A percentile compares a stretch with the other conserved stretches of the same genome.
These are phyloP conservation scores for Claviceps africana DNA, from an alignment of 2,329 filamentous ascomycete species.

Conservation along the genomic window DNA sequence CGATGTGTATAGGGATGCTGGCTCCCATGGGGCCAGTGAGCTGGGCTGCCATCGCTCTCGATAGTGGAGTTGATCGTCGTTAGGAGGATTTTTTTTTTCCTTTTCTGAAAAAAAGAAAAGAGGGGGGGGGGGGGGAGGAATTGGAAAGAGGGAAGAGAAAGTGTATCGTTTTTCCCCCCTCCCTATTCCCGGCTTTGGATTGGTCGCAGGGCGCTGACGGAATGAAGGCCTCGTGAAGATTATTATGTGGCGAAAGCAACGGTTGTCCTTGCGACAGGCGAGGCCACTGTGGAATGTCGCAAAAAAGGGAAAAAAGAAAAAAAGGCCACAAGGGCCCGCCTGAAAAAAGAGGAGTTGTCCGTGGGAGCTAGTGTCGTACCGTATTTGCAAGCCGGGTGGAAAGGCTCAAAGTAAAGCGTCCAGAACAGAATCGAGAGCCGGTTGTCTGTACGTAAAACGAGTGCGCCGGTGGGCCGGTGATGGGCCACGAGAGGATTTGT, in stretches of 20 bases:
- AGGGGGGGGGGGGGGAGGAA: too few species aligned
- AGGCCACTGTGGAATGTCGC: slow-evolving; percentile 13
- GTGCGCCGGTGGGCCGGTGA: slow-evolving; percentile 19
- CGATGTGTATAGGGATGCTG: slow-evolving; percentile 24
- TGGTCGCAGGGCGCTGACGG: not conserved
- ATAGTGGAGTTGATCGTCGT: not conserved
- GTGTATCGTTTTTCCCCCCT: too few species aligned
- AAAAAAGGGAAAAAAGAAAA: not conserved
- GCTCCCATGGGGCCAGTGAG: slow-evolving; percentile 23
- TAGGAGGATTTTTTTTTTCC: not conserved
- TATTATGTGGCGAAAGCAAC: not conserved
- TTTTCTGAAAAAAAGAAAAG: not conserved
- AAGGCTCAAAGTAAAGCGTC: not conserved
- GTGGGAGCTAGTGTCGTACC: slow-evolving; percentile 5
- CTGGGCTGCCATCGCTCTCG: slow-evolving; percentile 26
- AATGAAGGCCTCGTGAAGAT: not conserved
- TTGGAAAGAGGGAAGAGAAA: too few species aligned
- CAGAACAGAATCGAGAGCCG: slow-evolving; percentile 4
- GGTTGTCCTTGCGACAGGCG: slow-evolving; percentile 10
- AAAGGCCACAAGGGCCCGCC: slow-evolving; percentile 8
- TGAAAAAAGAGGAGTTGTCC: slow-evolving; percentile 5
- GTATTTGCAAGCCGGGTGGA: not conserved
- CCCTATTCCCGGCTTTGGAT: too few species aligned
- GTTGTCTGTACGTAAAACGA: slow-evolving; percentile 22
- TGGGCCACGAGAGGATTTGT: slow-evolving; percentile 7